A percentile compares a stretch with the other conserved stretches of the same genome.
Conservation (phyloP, 192 early-diverging fungal genomes). For the Spizellomyces punctatus region DNA sequence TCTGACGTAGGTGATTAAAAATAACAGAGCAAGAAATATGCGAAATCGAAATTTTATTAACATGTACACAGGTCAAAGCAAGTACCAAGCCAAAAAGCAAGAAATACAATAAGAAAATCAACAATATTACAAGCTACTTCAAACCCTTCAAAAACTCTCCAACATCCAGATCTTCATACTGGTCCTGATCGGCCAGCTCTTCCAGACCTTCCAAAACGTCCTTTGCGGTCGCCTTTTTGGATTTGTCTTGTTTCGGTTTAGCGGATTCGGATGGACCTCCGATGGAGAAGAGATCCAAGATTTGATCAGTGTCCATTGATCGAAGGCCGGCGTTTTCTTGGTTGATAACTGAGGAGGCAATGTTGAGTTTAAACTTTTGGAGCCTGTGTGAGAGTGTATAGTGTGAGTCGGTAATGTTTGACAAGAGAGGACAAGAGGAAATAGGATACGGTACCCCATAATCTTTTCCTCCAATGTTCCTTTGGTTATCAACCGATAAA, state of each 20-base stretch:
- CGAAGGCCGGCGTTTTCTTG: constrained; percentile 92
- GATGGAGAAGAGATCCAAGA: constrained; percentile 91
- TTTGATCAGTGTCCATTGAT: constrained; percentile 95
- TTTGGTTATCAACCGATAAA: constrained; percentile 95
- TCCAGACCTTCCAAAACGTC: constrained; percentile 77
- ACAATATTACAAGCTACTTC: constrained; percentile 11
- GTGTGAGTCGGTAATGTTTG: neutral
- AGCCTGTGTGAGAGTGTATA: constrained; percentile 49
- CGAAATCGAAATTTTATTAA: neutral
- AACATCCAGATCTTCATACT: constrained; percentile 50
- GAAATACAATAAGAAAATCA: too few relatives aligned
- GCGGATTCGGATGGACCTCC: constrained; percentile 36
- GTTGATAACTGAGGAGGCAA: constrained; percentile 93
- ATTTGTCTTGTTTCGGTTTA: constrained; percentile 41
- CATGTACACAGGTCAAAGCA: too few relatives aligned
- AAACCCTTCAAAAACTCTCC: constrained; percentile 44
- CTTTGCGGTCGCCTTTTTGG: constrained; percentile 61
- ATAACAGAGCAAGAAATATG: constrained; percentile 2
- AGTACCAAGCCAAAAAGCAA: too few relatives aligned
- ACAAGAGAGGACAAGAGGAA: constrained; percentile 6
- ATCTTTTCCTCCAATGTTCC: constrained; percentile 99
- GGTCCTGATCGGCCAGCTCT: constrained; percentile 85
- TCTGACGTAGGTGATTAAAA: neutral
- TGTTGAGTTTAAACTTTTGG: constrained; percentile 98
- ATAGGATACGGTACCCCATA: constrained; percentile 75